Conservation (phyloP, 2,329 filamentous ascomycete genomes). For the Ciborinia camelliae region DNA sequence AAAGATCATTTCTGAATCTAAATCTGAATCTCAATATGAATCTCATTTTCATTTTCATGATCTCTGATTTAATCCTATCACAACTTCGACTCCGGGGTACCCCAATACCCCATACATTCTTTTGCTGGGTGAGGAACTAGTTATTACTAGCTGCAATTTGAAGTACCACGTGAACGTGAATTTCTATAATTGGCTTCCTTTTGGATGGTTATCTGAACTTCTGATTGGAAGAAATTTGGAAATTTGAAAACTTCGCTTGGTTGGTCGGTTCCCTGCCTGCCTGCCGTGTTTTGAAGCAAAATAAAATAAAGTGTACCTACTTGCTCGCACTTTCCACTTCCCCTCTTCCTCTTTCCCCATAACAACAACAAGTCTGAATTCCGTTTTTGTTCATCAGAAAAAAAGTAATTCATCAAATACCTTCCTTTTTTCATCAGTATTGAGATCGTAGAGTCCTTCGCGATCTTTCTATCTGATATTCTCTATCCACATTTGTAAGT, state of each 20-base stretch:
- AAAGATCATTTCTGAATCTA: not conserved
- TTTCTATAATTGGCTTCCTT: not conserved
- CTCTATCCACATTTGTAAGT: not conserved
- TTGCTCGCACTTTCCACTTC: not conserved
- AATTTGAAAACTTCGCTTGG: not conserved
- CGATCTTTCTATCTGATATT: constrained; percentile 6
- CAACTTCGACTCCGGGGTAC: not conserved
- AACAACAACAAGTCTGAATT: not conserved
- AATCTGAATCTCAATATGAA: too few species aligned
- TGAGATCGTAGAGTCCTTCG: constrained; percentile 10
- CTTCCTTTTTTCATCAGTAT: not conserved
- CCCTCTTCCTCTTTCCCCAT: not conserved
- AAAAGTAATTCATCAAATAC: not conserved
- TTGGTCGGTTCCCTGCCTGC: too few species aligned
- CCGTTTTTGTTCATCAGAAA: not conserved
- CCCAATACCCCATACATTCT: not conserved
- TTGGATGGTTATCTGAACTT: not conserved
- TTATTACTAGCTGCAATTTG: not conserved
- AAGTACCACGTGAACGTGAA: not conserved
- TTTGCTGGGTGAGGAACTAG: not conserved
- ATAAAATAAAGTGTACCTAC: too few species aligned
- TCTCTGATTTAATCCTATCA: not conserved
- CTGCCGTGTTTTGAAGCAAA: not conserved
- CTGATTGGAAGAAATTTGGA: not conserved
- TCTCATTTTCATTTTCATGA: not conserved